Conservation (phyloP, 148 eudicot genomes). For the Rhododendron williamsianum region DNA sequence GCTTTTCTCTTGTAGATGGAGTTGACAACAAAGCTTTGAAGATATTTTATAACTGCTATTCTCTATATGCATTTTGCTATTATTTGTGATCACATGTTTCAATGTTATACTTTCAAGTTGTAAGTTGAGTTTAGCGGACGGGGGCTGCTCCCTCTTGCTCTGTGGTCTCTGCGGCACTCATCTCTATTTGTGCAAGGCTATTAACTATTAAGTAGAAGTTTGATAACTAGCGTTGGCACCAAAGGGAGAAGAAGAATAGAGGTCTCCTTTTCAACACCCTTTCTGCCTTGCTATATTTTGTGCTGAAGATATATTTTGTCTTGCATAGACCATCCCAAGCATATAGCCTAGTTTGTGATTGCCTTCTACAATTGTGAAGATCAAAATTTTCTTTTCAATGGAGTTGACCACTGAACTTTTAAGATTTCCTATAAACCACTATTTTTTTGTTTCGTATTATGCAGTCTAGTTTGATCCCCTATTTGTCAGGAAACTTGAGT, state of each 20-base stretch:
- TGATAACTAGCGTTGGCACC: neutral
- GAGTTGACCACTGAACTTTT: neutral
- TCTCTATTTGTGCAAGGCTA: neutral
- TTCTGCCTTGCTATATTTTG: neutral
- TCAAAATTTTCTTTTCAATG: neutral
- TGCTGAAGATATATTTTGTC: neutral
- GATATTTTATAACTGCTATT: neutral
- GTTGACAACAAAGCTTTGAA: neutral
- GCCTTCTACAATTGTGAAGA: neutral
- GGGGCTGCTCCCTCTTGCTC: neutral
- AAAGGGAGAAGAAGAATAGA: neutral
- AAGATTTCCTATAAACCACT: neutral
- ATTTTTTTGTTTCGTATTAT: neutral
- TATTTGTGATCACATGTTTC: neutral
- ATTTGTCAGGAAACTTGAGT: neutral
- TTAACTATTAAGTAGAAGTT: neutral
- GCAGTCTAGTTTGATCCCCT: neutral
- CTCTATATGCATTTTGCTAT: neutral
- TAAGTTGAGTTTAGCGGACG: neutral
- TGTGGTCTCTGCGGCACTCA: neutral
- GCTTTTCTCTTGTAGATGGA: neutral
- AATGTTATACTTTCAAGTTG: neutral
- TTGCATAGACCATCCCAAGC: neutral
- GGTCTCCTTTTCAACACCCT: neutral
- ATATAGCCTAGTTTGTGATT: neutral